Evolutionary conservation across 2,329 filamentous ascomycete genomes (phyloP).

Genomic region (Aspergillus sp.): DNA sequence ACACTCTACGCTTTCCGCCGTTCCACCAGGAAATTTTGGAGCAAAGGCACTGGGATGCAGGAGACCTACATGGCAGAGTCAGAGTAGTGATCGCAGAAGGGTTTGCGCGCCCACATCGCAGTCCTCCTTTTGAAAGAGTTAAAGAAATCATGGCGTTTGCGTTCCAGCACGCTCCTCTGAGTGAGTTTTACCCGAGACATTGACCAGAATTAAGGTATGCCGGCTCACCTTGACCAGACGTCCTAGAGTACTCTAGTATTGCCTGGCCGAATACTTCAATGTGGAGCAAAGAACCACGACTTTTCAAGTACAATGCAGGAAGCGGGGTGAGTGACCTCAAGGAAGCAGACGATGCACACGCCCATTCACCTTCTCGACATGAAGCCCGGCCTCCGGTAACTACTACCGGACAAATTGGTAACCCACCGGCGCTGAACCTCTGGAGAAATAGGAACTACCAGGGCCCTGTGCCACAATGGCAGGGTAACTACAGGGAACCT

Average conservation of each 20-base stretch:
- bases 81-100: constrained; percentile 75
- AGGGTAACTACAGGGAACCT: constrained; percentile 22
- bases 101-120: constrained; percentile 53
- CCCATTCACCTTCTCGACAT: constrained; percentile 59
- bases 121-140: constrained; percentile 61
- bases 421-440: constrained; percentile 22
- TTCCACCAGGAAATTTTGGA: constrained; percentile 70
- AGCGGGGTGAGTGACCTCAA: constrained; percentile 37
- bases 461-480: constrained; percentile 27
- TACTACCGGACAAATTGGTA: constrained; percentile 21
- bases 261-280: constrained; percentile 76
- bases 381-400: constrained; percentile 21
- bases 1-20: constrained; percentile 67
- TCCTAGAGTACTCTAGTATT: constrained; percentile 71
- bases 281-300: constrained; percentile 56
- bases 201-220: background rate
- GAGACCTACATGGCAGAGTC: constrained; percentile 71
- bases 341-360: constrained; percentile 56
- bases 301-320: constrained; percentile 35
- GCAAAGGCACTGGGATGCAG: constrained; percentile 70
- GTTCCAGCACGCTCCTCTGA: constrained; percentile 78
- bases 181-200: constrained; percentile 47
- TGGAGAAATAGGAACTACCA: constrained; percentile 35
- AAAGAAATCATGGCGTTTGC: constrained; percentile 76
- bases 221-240: constrained; percentile 50